Evolutionary conservation across 352 stramenopile species (phyloP).

Genomic region (Phytophthora tubulina): DNA sequence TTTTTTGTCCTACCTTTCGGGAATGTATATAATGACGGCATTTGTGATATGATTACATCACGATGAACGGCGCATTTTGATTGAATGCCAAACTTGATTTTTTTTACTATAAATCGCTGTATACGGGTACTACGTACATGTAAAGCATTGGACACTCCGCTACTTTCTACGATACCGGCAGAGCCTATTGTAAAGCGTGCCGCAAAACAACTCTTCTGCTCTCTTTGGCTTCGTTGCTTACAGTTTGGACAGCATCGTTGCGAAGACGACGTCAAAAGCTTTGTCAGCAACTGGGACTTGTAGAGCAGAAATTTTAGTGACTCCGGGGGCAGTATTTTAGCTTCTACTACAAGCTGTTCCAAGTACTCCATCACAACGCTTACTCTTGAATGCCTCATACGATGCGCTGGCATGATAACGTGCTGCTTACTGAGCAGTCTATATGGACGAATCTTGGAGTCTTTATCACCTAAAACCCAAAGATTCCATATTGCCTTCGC

Average conservation of each 20-base stretch:
- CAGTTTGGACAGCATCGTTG: not conserved
- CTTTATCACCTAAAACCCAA: constrained; percentile 7
- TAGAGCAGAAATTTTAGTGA: not conserved
- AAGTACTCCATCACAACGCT: constrained; percentile 13
- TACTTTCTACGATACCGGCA: constrained; percentile 1
- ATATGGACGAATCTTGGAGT: constrained; percentile 9
- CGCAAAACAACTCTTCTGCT: not conserved
- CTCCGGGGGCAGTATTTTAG: not conserved
- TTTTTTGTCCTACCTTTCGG: too few species aligned
- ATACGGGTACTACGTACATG: too few species aligned
- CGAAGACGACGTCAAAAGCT: not conserved
- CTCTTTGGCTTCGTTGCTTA: not conserved
- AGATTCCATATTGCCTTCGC: constrained; percentile 17
- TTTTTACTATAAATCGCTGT: too few species aligned
- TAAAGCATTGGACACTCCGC: too few species aligned
- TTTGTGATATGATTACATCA: too few species aligned
- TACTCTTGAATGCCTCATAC: constrained; percentile 14
- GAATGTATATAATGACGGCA: too few species aligned
- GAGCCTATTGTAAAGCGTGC: constrained; percentile 1
- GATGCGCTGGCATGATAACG: constrained; percentile 7
- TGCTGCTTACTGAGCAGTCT: constrained; percentile 14
- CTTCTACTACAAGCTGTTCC: not conserved
- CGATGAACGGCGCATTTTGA: too few species aligned
- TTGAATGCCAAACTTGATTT: too few species aligned
- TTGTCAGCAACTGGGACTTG: not conserved